Evolutionary conservation across 1,284 basidiomycete species (phyloP).

Genomic region (Microbotryum silenes-acaulis): DNA sequence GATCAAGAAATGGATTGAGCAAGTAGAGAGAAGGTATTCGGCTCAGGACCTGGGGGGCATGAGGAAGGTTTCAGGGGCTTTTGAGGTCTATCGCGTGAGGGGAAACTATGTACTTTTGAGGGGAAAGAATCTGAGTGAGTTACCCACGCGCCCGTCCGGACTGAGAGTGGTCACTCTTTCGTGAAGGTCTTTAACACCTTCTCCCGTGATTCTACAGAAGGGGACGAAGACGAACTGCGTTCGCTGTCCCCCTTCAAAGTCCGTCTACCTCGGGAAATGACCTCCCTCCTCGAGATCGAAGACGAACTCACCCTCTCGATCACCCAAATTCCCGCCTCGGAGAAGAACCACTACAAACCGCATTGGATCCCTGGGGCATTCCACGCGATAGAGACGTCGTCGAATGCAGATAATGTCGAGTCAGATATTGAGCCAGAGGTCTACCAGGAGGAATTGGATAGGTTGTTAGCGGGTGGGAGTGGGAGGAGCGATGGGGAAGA

Average conservation of each 20-base stretch:
- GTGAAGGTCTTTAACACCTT: background rate
- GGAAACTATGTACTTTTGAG: background rate
- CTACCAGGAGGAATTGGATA: background rate
- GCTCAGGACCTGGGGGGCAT: background rate
- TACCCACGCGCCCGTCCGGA: no score
- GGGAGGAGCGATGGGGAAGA: background rate
- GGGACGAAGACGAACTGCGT: background rate
- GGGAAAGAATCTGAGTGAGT: background rate
- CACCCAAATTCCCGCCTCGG: background rate
- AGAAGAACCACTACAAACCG: background rate
- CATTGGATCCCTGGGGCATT: background rate
- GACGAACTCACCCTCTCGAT: background rate
- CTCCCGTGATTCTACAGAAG: background rate
- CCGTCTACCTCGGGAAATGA: background rate
- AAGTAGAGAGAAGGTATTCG: background rate
- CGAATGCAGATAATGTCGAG: background rate
- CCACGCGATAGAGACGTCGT: background rate
- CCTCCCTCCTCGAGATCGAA: background rate
- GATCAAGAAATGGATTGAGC: background rate
- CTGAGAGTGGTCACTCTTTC: no score
- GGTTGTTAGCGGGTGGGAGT: background rate
- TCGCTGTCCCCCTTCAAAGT: constrained; percentile 2
- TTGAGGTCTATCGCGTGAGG: constrained; percentile 2
- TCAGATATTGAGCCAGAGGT: constrained; percentile 3
- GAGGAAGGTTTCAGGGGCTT: background rate